Evolutionary conservation across 225 moss, liverwort and hornwort species (phyloP), one percentile per base, ranked within the genome.

Genomic region (Pleurozium schreberi): DNA sequence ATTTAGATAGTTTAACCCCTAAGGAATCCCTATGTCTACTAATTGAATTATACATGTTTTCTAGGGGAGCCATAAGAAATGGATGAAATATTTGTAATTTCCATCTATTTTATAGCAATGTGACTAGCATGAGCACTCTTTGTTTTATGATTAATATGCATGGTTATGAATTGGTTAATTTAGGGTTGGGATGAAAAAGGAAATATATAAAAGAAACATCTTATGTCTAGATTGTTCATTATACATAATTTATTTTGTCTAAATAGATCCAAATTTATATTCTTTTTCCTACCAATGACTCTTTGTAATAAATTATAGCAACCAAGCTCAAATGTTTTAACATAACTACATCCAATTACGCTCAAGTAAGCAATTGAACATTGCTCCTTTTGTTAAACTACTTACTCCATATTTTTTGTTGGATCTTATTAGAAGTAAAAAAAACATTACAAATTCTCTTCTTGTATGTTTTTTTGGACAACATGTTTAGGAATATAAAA

Each of bases 131-230:
- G 2, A 74, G 19, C 7, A 31, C 4, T 74, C 0, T 0, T 49
- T 49, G 47, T 4, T 31, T 30, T 18, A 18, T 49, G 4, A 12
- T 19, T 74, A 47, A 7, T 0, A 0, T 74, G 11, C 6, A 74
- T 47, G 47, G 7, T 47, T 47, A 18, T 31, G 11, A 74, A 47
- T 74, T 2, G 28, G 1, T 45, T 71, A 3, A 43, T 30, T 0
- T 30, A 30, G 18, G 1, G 0, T 11, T 18, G 18, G 4, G 1
- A 47, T n/a, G n/a, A n/a, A n/a, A n/a, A n/a, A 2, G 31, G 0
- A 73, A 73, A 30, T 11, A 6, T 45, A 1, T 11, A 47, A 47
- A 47, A 47, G 4, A 47, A 73, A 47, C 18, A 45, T 30, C 11
- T 18, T 30, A 30, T 73, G 3, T 10, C 10, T 30, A 43, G 10